These are phyloP conservation scores for Austroboletus eburneus DNA, from an alignment of 768 basidiomycete genomes.

Conservation along the genomic window DNA sequence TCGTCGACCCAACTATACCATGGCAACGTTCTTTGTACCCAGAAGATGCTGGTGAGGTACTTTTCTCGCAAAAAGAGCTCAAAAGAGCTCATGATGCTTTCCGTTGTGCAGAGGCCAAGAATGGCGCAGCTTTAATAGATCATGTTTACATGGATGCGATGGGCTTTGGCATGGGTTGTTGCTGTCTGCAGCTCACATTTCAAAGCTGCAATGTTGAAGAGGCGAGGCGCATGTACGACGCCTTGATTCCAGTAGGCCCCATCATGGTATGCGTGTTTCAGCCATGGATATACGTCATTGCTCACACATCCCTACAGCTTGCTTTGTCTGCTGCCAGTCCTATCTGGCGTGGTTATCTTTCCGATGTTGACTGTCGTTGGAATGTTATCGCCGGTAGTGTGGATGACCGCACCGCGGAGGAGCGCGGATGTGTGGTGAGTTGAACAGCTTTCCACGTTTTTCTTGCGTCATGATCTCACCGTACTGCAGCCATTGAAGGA, in stretches of 20 bases:
- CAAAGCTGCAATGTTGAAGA: conserved; percentile 94
- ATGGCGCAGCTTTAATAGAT: conserved; percentile 81
- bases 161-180: conserved; percentile 99
- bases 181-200: conserved; percentile 95
- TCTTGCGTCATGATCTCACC: conserved; percentile 2
- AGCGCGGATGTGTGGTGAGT: conserved; percentile 77
- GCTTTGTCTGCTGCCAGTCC: conserved; percentile 95
- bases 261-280: conserved; percentile 65
- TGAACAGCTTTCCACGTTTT: conserved; percentile 4
- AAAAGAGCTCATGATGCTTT: conserved; percentile 5
- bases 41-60: conserved; percentile 71
- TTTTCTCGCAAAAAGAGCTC: conserved; percentile 4
- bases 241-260: conserved; percentile 91
- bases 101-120: conserved; percentile 65
- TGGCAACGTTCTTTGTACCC: conserved; percentile 79
- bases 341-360: conserved; percentile 88
- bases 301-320: conserved; percentile 49
- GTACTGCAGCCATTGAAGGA: conserved; percentile 65
- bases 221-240: conserved; percentile 91
- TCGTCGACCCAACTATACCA: conserved; percentile 90
- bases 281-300: not conserved
- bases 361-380: conserved; percentile 98
- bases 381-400: conserved; percentile 99
- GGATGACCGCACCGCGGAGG: conserved; percentile 94
- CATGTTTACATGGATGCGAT: conserved; percentile 99